Base-by-base conservation (phyloP, 352 stramenopile genomes). In the Phytophthora vignae region DNA sequence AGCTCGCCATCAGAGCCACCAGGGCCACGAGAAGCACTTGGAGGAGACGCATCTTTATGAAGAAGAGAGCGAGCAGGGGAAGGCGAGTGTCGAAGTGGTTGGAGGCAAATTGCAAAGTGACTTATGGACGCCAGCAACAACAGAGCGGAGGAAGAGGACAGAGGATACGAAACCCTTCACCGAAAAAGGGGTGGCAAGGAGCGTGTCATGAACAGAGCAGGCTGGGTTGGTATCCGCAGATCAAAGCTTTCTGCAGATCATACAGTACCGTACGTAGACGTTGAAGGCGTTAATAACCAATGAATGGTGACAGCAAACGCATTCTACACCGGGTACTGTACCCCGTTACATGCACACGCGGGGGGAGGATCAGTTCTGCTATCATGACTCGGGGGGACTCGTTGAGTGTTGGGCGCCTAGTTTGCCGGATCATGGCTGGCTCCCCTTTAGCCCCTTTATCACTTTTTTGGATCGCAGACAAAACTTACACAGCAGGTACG, bases 71-170 rank as follows among this genome's bases (percentile, higher is more conserved):
- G 17, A 29, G 25, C 25, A 29, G 25, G 25, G 38, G 15, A 14
- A 46, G 38, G 12, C 12, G 38, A 46, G 38, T 46, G 14, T 46
- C 38, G 38, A 46, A 19, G 19, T 22, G 21, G 21, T 52, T 59
- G 42, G 64, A 55, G 36, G 48, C 46, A 38, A 65, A 57, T 58
- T 48, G 48, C 22, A 10, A 21, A 68, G 67, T 73, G 65, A 61
- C 44, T 4, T 46, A 14, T 46, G 38, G 31, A 36, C 9, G 31
- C 31, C 31, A 36, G 9, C 31, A 36, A 3, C 31, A 7, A 42
- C 4, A 14, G 36, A 42, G 38, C 2, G 15, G 38, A 8, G 38
- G 38, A 46, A 46, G 38, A 46, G 38, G 38, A 46, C 10, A 17
- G 3, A 15, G 2, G 33, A 57, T 56, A 46, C 38, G 38, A 46